Percentiles rank a stretch among this genome's conserved stretches.
These are phyloP conservation scores for Smittium culicis DNA, from an alignment of 371 early-diverging fungal genomes.

Conservation along the genomic window DNA sequence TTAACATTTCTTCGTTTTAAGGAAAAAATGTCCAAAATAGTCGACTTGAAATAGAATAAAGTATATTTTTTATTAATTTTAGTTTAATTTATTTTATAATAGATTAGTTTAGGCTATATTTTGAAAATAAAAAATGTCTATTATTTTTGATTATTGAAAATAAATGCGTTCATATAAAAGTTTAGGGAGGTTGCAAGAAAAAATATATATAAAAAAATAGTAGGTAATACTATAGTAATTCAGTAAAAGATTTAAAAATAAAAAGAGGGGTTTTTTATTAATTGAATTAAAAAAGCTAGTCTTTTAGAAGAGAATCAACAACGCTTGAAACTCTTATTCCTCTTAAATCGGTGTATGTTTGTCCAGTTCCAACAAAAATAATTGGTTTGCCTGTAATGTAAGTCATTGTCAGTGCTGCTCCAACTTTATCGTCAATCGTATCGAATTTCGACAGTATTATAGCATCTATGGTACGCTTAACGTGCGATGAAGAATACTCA, in stretches of 20 bases:
- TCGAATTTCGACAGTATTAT: constrained; percentile 98
- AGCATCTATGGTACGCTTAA: constrained; percentile 88
- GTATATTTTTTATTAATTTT: neutral
- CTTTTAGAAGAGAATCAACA: constrained; percentile 56
- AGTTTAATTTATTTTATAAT: too few relatives aligned
- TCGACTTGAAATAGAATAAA: neutral
- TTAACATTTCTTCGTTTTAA: neutral
- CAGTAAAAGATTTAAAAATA: neutral
- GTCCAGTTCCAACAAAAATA: constrained; percentile 98
- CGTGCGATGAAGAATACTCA: constrained; percentile 63
- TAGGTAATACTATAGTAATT: neutral
- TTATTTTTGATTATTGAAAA: too few relatives aligned
- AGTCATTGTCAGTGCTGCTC: constrained; percentile 95
- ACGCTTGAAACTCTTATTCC: constrained; percentile 75
- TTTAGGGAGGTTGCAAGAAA: too few relatives aligned
- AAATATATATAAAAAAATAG: too few relatives aligned
- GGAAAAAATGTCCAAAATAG: neutral
- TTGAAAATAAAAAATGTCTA: too few relatives aligned
- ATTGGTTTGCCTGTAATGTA: constrained; percentile 95
- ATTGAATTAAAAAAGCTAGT: neutral
- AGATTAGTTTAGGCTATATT: too few relatives aligned
- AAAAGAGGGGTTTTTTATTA: neutral
- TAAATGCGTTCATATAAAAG: too few relatives aligned
- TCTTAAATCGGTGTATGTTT: constrained; percentile 94
- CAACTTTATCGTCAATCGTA: constrained; percentile 98